Percentiles rank a stretch among this genome's conserved stretches.
Conservation (phyloP, 768 basidiomycete species). For the Trametes cingulata region DNA sequence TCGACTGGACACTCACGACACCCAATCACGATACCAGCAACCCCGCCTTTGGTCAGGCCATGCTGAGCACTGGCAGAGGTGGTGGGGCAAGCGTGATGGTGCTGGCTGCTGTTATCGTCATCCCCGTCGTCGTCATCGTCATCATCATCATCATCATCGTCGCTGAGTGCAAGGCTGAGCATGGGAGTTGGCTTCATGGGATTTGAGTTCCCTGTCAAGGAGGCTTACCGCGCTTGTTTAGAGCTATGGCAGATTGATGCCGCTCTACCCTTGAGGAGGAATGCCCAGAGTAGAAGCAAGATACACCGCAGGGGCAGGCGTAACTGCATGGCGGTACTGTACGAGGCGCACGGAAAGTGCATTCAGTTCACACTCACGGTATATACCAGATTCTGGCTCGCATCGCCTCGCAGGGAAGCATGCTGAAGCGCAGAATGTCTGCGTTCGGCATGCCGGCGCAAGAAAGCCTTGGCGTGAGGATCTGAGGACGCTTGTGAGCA, state of each 20-base stretch:
- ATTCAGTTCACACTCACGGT: neutral
- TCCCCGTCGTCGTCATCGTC: constrained; percentile 14
- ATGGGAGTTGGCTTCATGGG: too few relatives aligned
- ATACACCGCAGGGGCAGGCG: constrained; percentile 10
- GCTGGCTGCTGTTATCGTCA: neutral
- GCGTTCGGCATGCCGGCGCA: constrained; percentile 9
- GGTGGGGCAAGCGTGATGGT: neutral
- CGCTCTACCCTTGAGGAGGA: constrained; percentile 3
- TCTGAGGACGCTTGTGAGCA: neutral
- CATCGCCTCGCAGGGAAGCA: constrained; percentile 18
- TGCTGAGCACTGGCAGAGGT: neutral
- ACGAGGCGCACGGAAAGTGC: neutral
- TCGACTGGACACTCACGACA: constrained; percentile 21
- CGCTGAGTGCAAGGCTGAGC: neutral
- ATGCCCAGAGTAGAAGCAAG: constrained; percentile 4
- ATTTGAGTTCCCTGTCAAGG: neutral
- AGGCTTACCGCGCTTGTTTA: constrained; percentile 1
- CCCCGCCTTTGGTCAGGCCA: constrained; percentile 17
- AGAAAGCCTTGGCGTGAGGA: constrained; percentile 2
- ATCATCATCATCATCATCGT: constrained; percentile 10
- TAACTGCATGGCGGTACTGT: constrained; percentile 12
- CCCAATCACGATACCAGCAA: constrained; percentile 32
- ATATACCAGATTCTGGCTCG: neutral
- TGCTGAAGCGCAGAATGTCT: neutral
- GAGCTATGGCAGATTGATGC: neutral